Percentiles rank a stretch among this genome's conserved stretches.
These are phyloP conservation scores for Phytophthora rubi DNA, from an alignment of 352 stramenopile genomes.

Conservation along the genomic window DNA sequence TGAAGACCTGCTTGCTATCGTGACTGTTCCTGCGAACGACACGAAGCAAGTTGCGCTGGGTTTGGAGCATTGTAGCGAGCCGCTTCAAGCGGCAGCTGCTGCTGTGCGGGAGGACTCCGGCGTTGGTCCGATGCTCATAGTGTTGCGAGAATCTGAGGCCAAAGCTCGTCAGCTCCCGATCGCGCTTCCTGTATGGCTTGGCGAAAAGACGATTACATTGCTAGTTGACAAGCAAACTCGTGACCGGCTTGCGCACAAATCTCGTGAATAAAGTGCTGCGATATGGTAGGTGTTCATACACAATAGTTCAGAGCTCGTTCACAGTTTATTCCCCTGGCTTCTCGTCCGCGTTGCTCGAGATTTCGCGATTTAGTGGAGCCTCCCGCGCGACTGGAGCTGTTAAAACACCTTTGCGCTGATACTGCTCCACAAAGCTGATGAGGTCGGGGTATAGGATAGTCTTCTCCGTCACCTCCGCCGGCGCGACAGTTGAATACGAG, in stretches of 20 bases:
- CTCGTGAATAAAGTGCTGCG: slow-evolving; percentile 13
- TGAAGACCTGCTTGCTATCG: slow-evolving; percentile 31
- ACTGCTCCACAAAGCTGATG: slow-evolving; percentile 80
- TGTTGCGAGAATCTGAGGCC: slow-evolving; percentile 15
- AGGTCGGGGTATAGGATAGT: slow-evolving; percentile 70
- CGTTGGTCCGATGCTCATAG: slow-evolving; percentile 54
- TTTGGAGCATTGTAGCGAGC: slow-evolving; percentile 41
- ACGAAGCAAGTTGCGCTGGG: slow-evolving; percentile 38
- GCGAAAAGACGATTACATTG: slow-evolving; percentile 57
- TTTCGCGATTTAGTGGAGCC: slow-evolving; percentile 62
- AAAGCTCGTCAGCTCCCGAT: slow-evolving; percentile 24
- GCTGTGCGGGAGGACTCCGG: slow-evolving; percentile 44
- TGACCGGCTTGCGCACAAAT: slow-evolving; percentile 43
- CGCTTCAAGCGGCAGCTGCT: slow-evolving; percentile 39
- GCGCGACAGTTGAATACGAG: slow-evolving; percentile 66
- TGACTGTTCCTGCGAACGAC: slow-evolving; percentile 27
- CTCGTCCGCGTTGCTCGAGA: slow-evolving; percentile 41
- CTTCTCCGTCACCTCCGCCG: slow-evolving; percentile 53
- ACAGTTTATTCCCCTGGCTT: not conserved
- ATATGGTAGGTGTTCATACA: not conserved
- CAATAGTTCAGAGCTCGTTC: not conserved
- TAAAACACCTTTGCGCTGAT: slow-evolving; percentile 73
- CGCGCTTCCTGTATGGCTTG: slow-evolving; percentile 65
- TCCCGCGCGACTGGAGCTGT: slow-evolving; percentile 53
- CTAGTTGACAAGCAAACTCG: slow-evolving; percentile 61